Conservation (phyloP, 495 filamentous ascomycete species). For the Friedmanniomyces simplex region DNA sequence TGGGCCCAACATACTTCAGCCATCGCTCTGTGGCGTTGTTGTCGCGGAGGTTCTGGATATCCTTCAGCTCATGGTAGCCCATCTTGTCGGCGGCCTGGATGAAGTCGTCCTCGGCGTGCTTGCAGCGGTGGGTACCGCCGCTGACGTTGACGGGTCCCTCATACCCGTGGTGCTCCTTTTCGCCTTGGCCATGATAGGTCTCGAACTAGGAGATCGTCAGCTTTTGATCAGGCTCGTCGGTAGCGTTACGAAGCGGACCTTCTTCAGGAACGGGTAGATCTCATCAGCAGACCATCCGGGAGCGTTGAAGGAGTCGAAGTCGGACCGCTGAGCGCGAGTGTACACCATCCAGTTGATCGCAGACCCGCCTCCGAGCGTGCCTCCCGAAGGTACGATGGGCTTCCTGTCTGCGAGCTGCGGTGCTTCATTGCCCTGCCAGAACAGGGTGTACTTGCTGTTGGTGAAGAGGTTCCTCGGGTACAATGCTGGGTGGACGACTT, state of each 20-base stretch:
- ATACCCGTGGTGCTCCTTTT: slow-evolving; percentile 37
- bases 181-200: slow-evolving; percentile 37
- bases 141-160: slow-evolving; percentile 43
- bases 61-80: slow-evolving; percentile 37
- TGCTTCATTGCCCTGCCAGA: slow-evolving; percentile 28
- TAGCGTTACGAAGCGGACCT: slow-evolving; percentile 30
- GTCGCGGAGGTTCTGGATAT: slow-evolving; percentile 24
- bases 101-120: slow-evolving; percentile 29
- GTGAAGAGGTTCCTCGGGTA: slow-evolving; percentile 31
- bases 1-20: slow-evolving; percentile 16
- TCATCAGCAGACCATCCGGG: slow-evolving; percentile 44
- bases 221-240: not conserved
- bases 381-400: slow-evolving; percentile 41
- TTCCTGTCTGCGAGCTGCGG: slow-evolving; percentile 38
- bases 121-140: slow-evolving; percentile 27
- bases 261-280: slow-evolving; percentile 42
- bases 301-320: slow-evolving; percentile 44
- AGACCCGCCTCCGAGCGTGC: slow-evolving; percentile 48
- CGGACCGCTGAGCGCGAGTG: slow-evolving; percentile 34
- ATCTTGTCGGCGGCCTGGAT: slow-evolving; percentile 33
- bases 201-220: slow-evolving; percentile 27
- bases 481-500: slow-evolving; percentile 36
- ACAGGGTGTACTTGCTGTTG: slow-evolving; percentile 29
- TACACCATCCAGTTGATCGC: slow-evolving; percentile 51
- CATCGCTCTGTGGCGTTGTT: slow-evolving; percentile 15